Evolutionary conservation across 2,329 filamentous ascomycete genomes (phyloP).

Genomic region (Stagonosporopsis cucurbitacearum): DNA sequence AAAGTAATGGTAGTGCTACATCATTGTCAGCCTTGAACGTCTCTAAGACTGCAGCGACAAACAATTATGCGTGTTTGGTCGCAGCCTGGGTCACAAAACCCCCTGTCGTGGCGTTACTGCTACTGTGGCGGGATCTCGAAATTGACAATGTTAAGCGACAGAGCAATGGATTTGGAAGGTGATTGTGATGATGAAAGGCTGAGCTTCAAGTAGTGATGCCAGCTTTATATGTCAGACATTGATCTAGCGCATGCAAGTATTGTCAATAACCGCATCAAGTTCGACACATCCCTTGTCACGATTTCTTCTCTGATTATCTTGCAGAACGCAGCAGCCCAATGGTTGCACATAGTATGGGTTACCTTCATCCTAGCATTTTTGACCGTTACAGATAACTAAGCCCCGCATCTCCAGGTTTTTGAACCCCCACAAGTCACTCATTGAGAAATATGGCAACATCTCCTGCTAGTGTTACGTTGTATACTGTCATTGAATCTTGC

Average conservation of each 20-base stretch:
- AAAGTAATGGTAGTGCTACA: not conserved
- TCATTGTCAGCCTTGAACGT: not conserved
- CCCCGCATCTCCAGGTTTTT: slow-evolving; percentile 12
- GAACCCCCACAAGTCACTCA: not conserved
- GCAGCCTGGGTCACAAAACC: not conserved
- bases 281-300: not conserved
- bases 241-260: not conserved
- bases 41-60: not conserved
- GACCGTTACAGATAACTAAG: slow-evolving; percentile 1
- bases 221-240: not conserved
- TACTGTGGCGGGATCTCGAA: not conserved
- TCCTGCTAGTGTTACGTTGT: slow-evolving; percentile 3
- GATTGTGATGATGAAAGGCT: not conserved
- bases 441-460: not conserved
- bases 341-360: slow-evolving; percentile 5
- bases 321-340: slow-evolving; percentile 6
- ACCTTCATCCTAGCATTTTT: not conserved
- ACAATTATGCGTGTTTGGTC: not conserved
- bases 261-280: slow-evolving; percentile 6
- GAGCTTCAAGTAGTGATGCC: not conserved
- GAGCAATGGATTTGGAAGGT: not conserved
- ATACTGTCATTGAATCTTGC: not conserved
- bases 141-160: not conserved
- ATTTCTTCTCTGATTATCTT: not conserved
- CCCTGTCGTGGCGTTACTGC: not conserved